Percentiles rank a stretch among this genome's conserved stretches.
Conservation (phyloP, 1,284 basidiomycete species). For the Cutaneotrichosporon curvatum region DNA sequence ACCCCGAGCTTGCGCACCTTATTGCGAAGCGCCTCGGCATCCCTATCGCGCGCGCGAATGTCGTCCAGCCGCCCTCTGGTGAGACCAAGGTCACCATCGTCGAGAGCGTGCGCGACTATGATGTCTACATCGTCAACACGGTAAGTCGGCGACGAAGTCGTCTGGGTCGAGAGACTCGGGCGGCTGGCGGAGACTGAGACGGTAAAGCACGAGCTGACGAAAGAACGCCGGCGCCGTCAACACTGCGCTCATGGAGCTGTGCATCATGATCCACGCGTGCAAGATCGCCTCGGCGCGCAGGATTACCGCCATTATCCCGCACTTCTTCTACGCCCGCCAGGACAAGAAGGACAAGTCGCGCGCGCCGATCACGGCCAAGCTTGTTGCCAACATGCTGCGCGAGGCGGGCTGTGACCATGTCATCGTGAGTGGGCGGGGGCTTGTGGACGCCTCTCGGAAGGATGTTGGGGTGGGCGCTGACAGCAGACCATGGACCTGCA, state of each 20-base stretch:
- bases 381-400: constrained; percentile 98
- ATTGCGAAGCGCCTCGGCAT: constrained; percentile 86
- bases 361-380: constrained; percentile 96
- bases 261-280: constrained; percentile 99
- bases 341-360: constrained; percentile 99
- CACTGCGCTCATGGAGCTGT: constrained; percentile 88
- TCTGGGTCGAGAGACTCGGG: no score
- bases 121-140: constrained; percentile 99
- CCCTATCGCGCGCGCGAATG: constrained; percentile 72
- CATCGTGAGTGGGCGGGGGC: constrained; percentile 60
- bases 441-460: no score
- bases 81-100: constrained; percentile 86
- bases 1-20: constrained; percentile 89
- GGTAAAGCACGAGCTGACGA: not conserved
- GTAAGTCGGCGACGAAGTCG: no score
- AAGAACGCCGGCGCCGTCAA: constrained; percentile 55
- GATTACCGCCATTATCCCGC: constrained; percentile 91
- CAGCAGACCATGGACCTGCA: constrained; percentile 93
- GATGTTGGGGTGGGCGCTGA: no score
- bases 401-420: constrained; percentile 97
- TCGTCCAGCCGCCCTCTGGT: constrained; percentile 81
- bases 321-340: constrained; percentile 91
- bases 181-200: no score
- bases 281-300: constrained; percentile 92
- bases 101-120: constrained; percentile 95